Evolutionary conservation across 768 basidiomycete genomes (phyloP), one percentile per base, ranked within the genome.

Genomic region (Tylopilus plumbeoviolaceoides): DNA sequence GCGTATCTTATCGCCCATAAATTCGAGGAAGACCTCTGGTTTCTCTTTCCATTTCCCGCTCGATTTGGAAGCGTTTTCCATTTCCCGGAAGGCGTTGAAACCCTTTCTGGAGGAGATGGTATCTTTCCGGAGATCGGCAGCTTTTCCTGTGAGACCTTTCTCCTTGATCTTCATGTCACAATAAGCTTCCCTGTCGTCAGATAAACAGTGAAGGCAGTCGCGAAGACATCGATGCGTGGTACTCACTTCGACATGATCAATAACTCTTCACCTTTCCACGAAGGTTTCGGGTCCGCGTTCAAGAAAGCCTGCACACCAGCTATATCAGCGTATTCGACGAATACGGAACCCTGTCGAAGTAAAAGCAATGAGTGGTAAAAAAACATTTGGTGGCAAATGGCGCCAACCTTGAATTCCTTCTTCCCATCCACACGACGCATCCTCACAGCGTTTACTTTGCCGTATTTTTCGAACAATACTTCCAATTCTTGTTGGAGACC

Each of bases 91-190:
- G 15, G 91, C 91, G 62, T 92, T 85, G 72, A 93, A 93, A 11
- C 85, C 85, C 11, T 72, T 72, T 18, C 70, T 70, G 38, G 73
- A 73, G 5, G 78, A 70, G 47, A 85, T 78, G 43, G 67, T 65
- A 40, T 85, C 82, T 55, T 78, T 80, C 57, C 83, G 79, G 57
- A 80, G 71, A 41, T 74, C 73, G 14, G 87, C 86, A 15, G 82
- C 79, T 60, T 83, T 89, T 25, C 87, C 88, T 1, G 78, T 83
- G 42, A 97, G 78, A 10, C 91, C 92, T 70, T 97, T 94, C 72
- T 95, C 91, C 68, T 91, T 87, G 70, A 94, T 89, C 73, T 97
- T 98, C 93, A 94, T 94, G 59, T 91, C 84, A 61, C 92, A 92
- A 68, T 97, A 97, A 8, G 76, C 89, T 58, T 84, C 85, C 64